Evolutionary conservation across 768 basidiomycete species (phyloP), one percentile per base, ranked within the genome.

Genomic region (Lactifluus rugatus): DNA sequence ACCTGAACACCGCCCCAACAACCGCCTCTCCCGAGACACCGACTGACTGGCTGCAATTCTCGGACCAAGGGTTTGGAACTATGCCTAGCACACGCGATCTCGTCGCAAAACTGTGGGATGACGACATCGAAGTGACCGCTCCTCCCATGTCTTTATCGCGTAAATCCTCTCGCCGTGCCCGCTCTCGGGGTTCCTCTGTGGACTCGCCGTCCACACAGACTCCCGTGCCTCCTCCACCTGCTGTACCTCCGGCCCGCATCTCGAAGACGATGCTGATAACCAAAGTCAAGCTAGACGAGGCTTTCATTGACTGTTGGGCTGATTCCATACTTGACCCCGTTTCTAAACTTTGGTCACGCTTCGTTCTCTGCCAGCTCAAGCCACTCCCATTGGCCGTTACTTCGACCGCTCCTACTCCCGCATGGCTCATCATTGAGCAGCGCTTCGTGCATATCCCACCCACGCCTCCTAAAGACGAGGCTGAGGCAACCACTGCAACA

Each of bases 251-350:
- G 16, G 52, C 45, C 14, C 60, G 54, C 13, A 60, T 52, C 51
- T 64, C 66, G n/a, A 75, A 73, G 48, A 72, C 76, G 21, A 75
- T 76, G 0, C 68, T 70, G 9, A 69, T 84, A 11, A 70, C 75
- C 14, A 62, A 80, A 36, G 70, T 83, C n/a, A 77, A 81, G 59
- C 66, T 91, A 11, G 89, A 91, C 65, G 88, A 90, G 65, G 86
- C 87, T 1, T 90, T 91, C 68, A 71, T 89, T 54, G 88, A 91
- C 68, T 89, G 89, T 67, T 90, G 87, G 87, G 78, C 76, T 51
- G 88, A 91, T 65, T 78, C 86, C 2, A 66, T 89, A 32, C 71
- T 83, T 16, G 88, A 91, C 65, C 81, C 85, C 17, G 77, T 88
- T 57, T 73, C 84, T 0, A 68, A 75, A 1, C 69, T 72, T 44